phyloP scores from a whole-genome alignment of 495 filamentous ascomycete genomes.

The Daldinia loculata region DNA sequence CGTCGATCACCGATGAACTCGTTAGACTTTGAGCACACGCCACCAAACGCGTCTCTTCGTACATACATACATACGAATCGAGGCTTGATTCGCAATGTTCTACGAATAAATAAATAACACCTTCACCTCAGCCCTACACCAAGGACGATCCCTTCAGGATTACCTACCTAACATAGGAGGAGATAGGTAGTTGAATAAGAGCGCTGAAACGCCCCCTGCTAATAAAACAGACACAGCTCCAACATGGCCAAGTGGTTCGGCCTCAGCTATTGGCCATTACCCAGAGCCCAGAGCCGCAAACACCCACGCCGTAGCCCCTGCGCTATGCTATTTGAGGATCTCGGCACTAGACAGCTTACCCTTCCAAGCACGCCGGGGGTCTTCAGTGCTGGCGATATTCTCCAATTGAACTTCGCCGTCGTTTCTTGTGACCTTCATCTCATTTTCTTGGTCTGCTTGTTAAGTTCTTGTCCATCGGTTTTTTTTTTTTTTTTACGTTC shows the following conservation, averaged over 20 bases:
- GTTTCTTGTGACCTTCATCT: slow-evolving; percentile 31
- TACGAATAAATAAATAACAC: neutral
- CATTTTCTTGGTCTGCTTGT: slow-evolving; percentile 29
- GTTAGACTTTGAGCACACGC: too few relatives aligned
- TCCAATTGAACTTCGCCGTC: slow-evolving; percentile 37
- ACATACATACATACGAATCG: neutral
- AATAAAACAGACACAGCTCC: slow-evolving; percentile 17
- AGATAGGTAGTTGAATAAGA: neutral
- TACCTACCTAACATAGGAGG: neutral
- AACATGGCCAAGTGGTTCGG: slow-evolving; percentile 12
- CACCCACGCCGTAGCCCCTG: slow-evolving; percentile 23
- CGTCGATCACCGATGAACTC: neutral
- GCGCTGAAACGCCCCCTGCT: slow-evolving; percentile 26
- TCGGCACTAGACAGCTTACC: slow-evolving; percentile 26
- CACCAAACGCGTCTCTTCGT: too few relatives aligned
- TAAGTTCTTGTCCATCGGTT: slow-evolving; percentile 6
- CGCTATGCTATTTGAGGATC: slow-evolving; percentile 31
- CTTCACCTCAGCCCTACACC: neutral
- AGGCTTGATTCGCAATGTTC: neutral
- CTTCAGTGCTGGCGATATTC: slow-evolving; percentile 21
- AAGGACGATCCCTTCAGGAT: neutral
- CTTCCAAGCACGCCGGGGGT: slow-evolving; percentile 14
- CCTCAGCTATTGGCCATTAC: slow-evolving; percentile 22
- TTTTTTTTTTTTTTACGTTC: slow-evolving; percentile 24
- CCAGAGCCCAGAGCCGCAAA: slow-evolving; percentile 38